A percentile compares a stretch with the other conserved stretches of the same genome.
These are phyloP conservation scores for Kappamyces sp. DNA, from an alignment of 192 early-diverging fungal species.

Conservation along the genomic window DNA sequence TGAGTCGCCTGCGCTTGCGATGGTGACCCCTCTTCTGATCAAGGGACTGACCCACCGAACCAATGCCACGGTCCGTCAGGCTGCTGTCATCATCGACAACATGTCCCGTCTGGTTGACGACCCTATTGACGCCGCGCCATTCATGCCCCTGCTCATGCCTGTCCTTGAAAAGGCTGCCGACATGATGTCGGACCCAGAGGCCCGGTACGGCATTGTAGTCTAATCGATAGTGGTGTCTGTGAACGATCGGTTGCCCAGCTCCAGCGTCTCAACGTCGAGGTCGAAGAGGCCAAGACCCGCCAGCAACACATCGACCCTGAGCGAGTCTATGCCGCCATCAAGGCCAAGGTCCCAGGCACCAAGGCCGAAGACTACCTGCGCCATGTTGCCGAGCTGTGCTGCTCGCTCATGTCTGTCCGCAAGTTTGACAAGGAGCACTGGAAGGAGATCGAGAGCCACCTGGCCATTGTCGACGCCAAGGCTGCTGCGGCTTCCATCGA, in stretches of 20 bases:
- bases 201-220: no score
- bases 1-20: constrained; percentile 65
- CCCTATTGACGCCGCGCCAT: constrained; percentile 66
- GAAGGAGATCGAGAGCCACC: constrained; percentile 18
- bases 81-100: constrained; percentile 77
- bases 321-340: constrained; percentile 16
- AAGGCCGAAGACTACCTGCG: constrained; percentile 17
- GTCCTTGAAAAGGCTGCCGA: constrained; percentile 67
- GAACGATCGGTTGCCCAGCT: constrained; percentile 9
- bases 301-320: constrained; percentile 26
- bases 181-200: constrained; percentile 68
- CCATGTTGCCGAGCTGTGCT: constrained; percentile 19
- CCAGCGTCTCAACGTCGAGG: constrained; percentile 14
- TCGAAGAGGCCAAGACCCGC: constrained; percentile 19
- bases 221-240: no score
- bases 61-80: constrained; percentile 60
- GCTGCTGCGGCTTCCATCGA: background rate
- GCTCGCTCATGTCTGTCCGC: constrained; percentile 26
- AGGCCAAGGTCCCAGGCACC: constrained; percentile 15
- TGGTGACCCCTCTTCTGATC: constrained; percentile 59
- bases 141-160: constrained; percentile 72
- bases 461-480: constrained; percentile 23
- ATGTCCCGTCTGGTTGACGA: constrained; percentile 77
- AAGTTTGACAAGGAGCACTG: constrained; percentile 22
- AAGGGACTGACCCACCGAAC: constrained; percentile 51